Evolutionary conservation across 2,329 filamentous ascomycete species (phyloP).

Genomic region (Phoma herbarum): DNA sequence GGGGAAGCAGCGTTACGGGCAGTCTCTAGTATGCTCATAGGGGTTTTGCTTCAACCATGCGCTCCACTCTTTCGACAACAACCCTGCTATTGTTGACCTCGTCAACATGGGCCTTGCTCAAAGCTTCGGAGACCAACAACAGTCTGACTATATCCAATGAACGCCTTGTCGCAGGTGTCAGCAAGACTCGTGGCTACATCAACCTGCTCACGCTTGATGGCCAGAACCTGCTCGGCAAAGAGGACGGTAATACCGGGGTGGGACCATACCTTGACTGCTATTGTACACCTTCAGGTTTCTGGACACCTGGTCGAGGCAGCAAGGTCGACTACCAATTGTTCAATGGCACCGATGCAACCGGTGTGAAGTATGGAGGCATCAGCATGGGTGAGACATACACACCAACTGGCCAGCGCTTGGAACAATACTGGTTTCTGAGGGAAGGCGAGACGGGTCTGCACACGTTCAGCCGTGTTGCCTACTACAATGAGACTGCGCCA

Average conservation of each 20-base stretch:
- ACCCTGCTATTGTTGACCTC: constrained; percentile 25
- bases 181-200: constrained; percentile 56
- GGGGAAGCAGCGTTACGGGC: constrained; percentile 2
- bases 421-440: constrained; percentile 70
- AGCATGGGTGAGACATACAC: constrained; percentile 67
- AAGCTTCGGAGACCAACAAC: constrained; percentile 29
- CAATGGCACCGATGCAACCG: constrained; percentile 58
- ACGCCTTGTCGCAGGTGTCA: constrained; percentile 54
- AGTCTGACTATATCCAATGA: constrained; percentile 56
- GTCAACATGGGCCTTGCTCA: constrained; percentile 27
- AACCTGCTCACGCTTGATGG: constrained; percentile 56
- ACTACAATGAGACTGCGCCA: constrained; percentile 65
- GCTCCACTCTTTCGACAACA: constrained; percentile 13
- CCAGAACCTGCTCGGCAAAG: constrained; percentile 43
- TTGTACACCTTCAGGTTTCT: constrained; percentile 58
- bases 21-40: not conserved
- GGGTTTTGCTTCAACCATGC: constrained; percentile 25
- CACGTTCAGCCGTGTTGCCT: constrained; percentile 66
- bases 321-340: constrained; percentile 57
- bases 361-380: constrained; percentile 65
- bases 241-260: constrained; percentile 34
- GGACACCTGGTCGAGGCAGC: constrained; percentile 61
- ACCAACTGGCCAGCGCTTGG: constrained; percentile 64
- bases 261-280: constrained; percentile 50
- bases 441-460: constrained; percentile 64